Evolutionary conservation across 2,329 filamentous ascomycete species (phyloP), one percentile per base, ranked within the genome.

Genomic region (Elsinoe australis): DNA sequence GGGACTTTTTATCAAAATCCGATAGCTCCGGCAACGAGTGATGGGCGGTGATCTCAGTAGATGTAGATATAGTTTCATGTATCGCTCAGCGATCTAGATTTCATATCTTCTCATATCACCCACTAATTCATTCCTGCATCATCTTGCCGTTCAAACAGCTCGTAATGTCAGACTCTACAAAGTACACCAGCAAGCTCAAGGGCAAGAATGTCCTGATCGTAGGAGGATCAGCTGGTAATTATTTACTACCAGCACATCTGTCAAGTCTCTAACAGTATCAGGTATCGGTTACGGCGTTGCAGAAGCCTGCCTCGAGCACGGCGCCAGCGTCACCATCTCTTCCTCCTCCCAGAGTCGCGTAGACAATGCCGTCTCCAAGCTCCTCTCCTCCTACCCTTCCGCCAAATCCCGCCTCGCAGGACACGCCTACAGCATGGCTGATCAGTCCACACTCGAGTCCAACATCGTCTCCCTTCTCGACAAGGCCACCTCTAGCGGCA

Each of bases 221-320:
- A 38, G 81, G 81, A 35, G 82, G 79, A 32, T 75, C 76, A 10
- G 59, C 60, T 53, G 61, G 61, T 61, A 44, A 26, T 39, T 29
- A 29, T 32, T 26, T 6, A n/a, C 5, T 4, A 5, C 10, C 14
- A n/a, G 10, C 34, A 44, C 39, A 22, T 21, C 32, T n/a, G 36
- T 5, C n/a, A 14, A 29, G 35, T 29, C 17, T 26, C 28, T 22
- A 42, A 47, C 34, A 12, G 34, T n/a, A 2, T 72, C 74, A 12
- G 81, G 81, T 45, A 79, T 85, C 32, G 81, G 80, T 24, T 78
- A 72, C 53, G 71, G 66, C 48, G 75, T 80, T 8, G 79, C 80
- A 45, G 73, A 81, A 66, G 74, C 72, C 2, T 65, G 69, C 10
- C 59, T 82, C 33, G 73, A 75, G 47, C 65, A 73, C 50, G 77